Evolutionary conservation across 2,329 filamentous ascomycete genomes (phyloP).

Genomic region (Talaromyces sp.): DNA sequence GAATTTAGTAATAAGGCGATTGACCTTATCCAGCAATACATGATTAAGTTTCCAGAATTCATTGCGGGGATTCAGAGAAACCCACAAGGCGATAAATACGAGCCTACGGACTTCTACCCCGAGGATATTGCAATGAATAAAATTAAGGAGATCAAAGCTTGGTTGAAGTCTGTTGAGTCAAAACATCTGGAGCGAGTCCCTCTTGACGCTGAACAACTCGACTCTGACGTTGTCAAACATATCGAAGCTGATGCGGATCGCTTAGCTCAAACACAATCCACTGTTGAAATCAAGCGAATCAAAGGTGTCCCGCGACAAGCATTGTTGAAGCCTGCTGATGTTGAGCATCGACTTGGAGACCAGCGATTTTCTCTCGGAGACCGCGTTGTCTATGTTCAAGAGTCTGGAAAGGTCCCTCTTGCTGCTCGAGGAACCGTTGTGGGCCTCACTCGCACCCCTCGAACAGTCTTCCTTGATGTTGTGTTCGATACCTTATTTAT

Average conservation of each 20-base stretch:
- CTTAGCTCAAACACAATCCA: constrained; percentile 48
- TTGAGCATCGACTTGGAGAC: constrained; percentile 83
- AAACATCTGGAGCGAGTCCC: constrained; percentile 95
- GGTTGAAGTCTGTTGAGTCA: constrained; percentile 86
- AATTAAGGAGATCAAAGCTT: constrained; percentile 88
- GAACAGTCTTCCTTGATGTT: constrained; percentile 77
- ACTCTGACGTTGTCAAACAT: constrained; percentile 77
- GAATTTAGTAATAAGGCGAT: constrained; percentile 88
- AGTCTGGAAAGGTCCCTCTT: constrained; percentile 91
- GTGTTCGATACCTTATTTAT: constrained; percentile 95
- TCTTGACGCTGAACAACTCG: constrained; percentile 90
- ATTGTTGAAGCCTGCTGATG: constrained; percentile 86
- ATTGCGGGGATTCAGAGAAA: constrained; percentile 83
- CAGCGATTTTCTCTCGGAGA: constrained; percentile 83
- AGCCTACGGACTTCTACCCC: constrained; percentile 81
- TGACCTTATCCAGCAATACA: constrained; percentile 76
- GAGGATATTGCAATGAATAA: constrained; percentile 66
- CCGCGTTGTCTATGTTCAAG: constrained; percentile 85
- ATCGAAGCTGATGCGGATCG: constrained; percentile 73
- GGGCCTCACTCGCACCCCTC: constrained; percentile 82
- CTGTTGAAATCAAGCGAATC: constrained; percentile 62
- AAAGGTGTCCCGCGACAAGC: constrained; percentile 79
- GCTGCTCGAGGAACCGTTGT: constrained; percentile 89
- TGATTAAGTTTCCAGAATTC: constrained; percentile 91
- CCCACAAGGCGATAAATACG: constrained; percentile 76